Conservation (phyloP, 1,139 yeast genomes). For the Torulaspora globosa region DNA sequence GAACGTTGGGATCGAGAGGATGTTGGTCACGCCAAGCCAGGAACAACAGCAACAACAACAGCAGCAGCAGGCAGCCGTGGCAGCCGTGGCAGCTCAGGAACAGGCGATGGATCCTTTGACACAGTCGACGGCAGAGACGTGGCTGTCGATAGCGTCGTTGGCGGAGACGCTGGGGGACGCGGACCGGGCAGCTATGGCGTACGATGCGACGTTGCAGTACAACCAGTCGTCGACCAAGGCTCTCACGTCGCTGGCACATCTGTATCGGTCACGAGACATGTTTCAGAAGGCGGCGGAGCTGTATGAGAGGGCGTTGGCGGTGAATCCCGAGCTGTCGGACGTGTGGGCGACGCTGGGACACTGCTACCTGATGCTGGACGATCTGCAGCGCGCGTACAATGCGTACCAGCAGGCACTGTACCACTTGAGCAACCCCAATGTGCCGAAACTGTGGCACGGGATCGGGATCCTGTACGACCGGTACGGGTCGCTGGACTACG, state of each 20-base stretch:
- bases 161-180: slow-evolving; percentile 88
- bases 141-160: slow-evolving; percentile 87
- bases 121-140: slow-evolving; percentile 82
- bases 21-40: slow-evolving; percentile 15
- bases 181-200: slow-evolving; percentile 84
- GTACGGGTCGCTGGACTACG: slow-evolving; percentile 92
- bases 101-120: slow-evolving; percentile 39
- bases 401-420: slow-evolving; percentile 95
- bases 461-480: slow-evolving; percentile 94
- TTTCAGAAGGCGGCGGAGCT: slow-evolving; percentile 92
- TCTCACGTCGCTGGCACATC: slow-evolving; percentile 77
- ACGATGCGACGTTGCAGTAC: slow-evolving; percentile 85
- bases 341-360: slow-evolving; percentile 98
- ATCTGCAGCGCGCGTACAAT: slow-evolving; percentile 88
- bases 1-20: slow-evolving; percentile 13
- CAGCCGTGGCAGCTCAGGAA: slow-evolving; percentile 16
- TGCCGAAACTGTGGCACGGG: slow-evolving; percentile 97
- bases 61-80: background rate
- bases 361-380: slow-evolving; percentile 95
- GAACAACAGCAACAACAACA: slow-evolving; percentile 14
- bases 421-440: slow-evolving; percentile 87
- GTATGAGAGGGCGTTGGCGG: slow-evolving; percentile 78
- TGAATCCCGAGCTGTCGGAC: slow-evolving; percentile 87
- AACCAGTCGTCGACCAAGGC: slow-evolving; percentile 84
- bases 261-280: slow-evolving; percentile 83